Base-by-base conservation (phyloP, 805 yeast genomes). In the Tetrapisispora taiwanensis region DNA sequence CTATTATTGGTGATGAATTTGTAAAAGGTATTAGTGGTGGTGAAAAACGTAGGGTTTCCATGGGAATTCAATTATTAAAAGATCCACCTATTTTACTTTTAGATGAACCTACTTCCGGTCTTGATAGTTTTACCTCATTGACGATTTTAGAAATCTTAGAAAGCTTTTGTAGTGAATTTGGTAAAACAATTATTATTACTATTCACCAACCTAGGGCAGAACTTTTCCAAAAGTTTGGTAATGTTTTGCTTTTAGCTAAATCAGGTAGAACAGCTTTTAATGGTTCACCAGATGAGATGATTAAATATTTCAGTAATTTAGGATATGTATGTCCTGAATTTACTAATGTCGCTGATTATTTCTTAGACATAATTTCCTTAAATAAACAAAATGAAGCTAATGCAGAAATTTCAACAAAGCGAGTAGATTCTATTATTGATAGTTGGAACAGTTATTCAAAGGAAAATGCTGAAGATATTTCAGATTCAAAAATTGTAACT, bases 91-190 rank as follows among this genome's bases (percentile, higher is more conserved):
- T 87, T 32, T 59, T 87, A 30, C 71, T 87, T 41, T 62, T 87
- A 20, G 95, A 87, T 62, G 95, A 87, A 56, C 95, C 95, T 2
- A 87, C 95, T 0, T 84, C 94, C 4, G 95, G 95, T 0, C 69
- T 87, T 22, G 95, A 87, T 56, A 76, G 89, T 12, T 76, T 84
- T 46, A 84, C 92, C 0, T 83, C 95, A 0, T 71, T 75, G 1
- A 74, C 84, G 2, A 81, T 86, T 30, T 59, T 87, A 34, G 67
- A 71, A 27, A 74, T 86, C 33, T 66, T 86, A 46, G 68, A 75
- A 41, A 68, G 69, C 3, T 61, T 87, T 31, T 76, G 87, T 2
- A 55, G 48, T 2, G 56, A 62, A n/a, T 73, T 71, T 27, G 77
- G 80, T 7, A 76, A 79, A 12, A 84, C 95, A 0, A 72, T 87